These are phyloP conservation scores for Amylocystis lapponica DNA, from an alignment of 768 basidiomycete genomes.

Conservation along the genomic window DNA sequence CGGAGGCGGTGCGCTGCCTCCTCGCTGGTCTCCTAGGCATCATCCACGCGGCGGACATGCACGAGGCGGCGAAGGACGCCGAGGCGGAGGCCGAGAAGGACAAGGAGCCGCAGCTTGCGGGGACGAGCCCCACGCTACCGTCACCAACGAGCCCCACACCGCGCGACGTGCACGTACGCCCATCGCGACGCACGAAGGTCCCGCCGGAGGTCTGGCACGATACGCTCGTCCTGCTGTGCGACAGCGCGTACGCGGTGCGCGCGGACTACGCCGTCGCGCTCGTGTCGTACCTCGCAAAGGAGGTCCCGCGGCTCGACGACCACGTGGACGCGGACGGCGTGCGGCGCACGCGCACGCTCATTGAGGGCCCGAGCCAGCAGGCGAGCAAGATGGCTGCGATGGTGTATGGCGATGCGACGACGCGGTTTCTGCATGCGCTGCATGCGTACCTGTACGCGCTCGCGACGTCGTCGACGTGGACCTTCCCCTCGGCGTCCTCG, in stretches of 20 bases:
- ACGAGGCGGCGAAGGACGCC: slow-evolving; percentile 29
- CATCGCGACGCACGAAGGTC: slow-evolving; percentile 59
- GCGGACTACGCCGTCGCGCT: slow-evolving; percentile 70
- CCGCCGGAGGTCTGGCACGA: slow-evolving; percentile 89
- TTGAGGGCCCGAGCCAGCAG: slow-evolving; percentile 46
- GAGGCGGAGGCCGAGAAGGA: slow-evolving; percentile 20
- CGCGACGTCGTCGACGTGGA: slow-evolving; percentile 64
- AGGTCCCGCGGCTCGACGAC: slow-evolving; percentile 64
- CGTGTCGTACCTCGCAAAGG: slow-evolving; percentile 69
- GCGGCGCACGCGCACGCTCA: slow-evolving; percentile 38
- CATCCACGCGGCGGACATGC: slow-evolving; percentile 54
- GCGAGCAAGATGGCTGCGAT: slow-evolving; percentile 40
- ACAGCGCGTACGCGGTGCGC: slow-evolving; percentile 70
- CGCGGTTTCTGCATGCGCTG: slow-evolving; percentile 70
- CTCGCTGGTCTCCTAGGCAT: slow-evolving; percentile 67
- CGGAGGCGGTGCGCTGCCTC: slow-evolving; percentile 65
- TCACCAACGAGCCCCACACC: slow-evolving; percentile 3
- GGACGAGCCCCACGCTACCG: slow-evolving; percentile 9
- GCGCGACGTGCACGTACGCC: slow-evolving; percentile 26
- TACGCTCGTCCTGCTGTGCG: slow-evolving; percentile 79
- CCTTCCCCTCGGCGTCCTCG: slow-evolving; percentile 33
- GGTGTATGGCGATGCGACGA: slow-evolving; percentile 56
- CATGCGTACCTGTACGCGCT: slow-evolving; percentile 80
- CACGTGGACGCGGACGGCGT: slow-evolving; percentile 39
- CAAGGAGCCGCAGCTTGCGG: slow-evolving; percentile 7